Evolutionary conservation across 306 rosid genomes (phyloP).

Genomic region (Malus domestica): DNA sequence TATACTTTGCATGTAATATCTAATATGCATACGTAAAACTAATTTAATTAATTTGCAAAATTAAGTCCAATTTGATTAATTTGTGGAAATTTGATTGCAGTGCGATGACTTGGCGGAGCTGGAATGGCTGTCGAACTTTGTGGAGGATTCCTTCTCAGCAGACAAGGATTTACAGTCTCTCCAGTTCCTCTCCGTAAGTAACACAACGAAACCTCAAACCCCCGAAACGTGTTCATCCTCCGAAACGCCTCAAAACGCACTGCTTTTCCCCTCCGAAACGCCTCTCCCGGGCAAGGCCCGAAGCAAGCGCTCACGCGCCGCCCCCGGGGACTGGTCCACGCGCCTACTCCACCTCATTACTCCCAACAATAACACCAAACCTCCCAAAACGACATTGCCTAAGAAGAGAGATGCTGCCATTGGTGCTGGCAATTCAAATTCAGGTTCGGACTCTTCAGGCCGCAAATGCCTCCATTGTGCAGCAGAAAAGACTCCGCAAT

Average conservation of each 20-base stretch:
- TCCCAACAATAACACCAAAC: conserved; percentile 9
- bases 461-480: conserved; percentile 44
- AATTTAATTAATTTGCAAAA: too few species aligned
- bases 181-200: conserved; percentile 38
- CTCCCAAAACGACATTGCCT: conserved; percentile 1
- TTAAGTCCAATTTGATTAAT: too few species aligned
- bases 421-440: conserved; percentile 13
- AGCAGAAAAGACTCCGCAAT: conserved; percentile 45
- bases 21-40: neutral
- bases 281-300: conserved; percentile 91
- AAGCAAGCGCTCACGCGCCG: conserved; percentile 93
- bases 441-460: conserved; percentile 25
- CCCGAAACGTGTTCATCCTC: conserved; percentile 82
- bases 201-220: conserved; percentile 40
- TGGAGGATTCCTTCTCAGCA: conserved; percentile 81
- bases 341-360: conserved; percentile 66
- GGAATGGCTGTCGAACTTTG: conserved; percentile 95
- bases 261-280: conserved; percentile 56
- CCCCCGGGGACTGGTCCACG: conserved; percentile 95
- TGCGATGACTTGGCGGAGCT: conserved; percentile 82
- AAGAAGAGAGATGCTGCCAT: conserved; percentile 37
- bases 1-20: neutral
- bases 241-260: conserved; percentile 51
- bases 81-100: conserved; percentile 25
- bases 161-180: conserved; percentile 65